Evolutionary conservation across 441 rosid species (phyloP), one percentile per base, ranked within the genome.

Genomic region (Jatropha multifida): DNA sequence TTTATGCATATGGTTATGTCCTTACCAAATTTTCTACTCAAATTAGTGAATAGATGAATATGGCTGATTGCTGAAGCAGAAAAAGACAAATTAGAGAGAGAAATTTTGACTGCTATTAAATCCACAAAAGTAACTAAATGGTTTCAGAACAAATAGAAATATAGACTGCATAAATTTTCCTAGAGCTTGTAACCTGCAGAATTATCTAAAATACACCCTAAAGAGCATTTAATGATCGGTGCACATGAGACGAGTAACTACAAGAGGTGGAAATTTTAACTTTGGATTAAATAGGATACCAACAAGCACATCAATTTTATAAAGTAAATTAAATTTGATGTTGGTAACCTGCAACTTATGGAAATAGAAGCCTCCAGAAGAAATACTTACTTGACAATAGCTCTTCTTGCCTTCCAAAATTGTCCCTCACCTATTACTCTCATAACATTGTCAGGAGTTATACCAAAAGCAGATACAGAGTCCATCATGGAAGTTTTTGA

Each of bases 351-450:
- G 63, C 66, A 62, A 65, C 13, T 26, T 13, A 77, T 55, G 61
- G 15, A 72, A 37, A 68, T 3, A 56, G 61, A 18, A 75, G 73
- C 71, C 20, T 60, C 17, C 32, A 20, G 66, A 76, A 41, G 18
- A 60, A 62, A 77, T 69, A 82, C 98, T 90, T 89, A 94, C 98
- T 89, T 88, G 86, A 80, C 85, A 77, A 94, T 89, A 14, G 84
- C 86, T 83, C 81, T 86, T 83, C 98, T 91, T 32, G 98, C 96
- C 80, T 88, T 89, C 96, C 92, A 94, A 78, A 94, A 94, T 83
- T 80, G 91, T 80, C 87, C 89, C 76, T 90, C 96, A 76, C 98
- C 97, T 76, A 94, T 82, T 69, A 85, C 75, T 77, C 87, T 93
- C 38, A 89, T 97, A 42, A 91, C 88, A 52, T 90, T 92, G 81